Evolutionary conservation across 352 stramenopile species (phyloP).

Genomic region (Phytophthora idaei): DNA sequence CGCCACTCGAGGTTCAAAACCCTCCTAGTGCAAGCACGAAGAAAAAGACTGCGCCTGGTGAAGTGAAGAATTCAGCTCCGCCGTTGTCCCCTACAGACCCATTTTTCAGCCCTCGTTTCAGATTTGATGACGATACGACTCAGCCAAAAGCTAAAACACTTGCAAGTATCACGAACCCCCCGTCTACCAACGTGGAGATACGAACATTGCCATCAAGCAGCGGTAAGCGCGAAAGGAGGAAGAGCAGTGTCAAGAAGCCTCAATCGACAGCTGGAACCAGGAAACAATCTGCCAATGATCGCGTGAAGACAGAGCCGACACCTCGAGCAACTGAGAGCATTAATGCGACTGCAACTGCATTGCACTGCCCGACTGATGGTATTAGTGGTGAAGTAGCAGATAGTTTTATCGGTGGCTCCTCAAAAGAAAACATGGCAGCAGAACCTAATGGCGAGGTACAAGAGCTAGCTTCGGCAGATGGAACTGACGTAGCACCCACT

Average conservation of each 20-base stretch:
- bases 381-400: neutral
- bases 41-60: constrained; percentile 5
- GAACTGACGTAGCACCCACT: neutral
- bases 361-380: neutral
- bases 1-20: constrained; percentile 35
- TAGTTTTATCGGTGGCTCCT: neutral
- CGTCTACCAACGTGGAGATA: constrained; percentile 3
- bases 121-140: constrained; percentile 41
- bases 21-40: constrained; percentile 19
- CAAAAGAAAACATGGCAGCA: neutral
- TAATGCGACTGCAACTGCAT: neutral
- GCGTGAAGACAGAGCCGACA: constrained; percentile 3
- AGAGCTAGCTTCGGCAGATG: neutral
- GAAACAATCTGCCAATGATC: constrained; percentile 4
- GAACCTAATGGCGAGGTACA: neutral
- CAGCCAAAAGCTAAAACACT: constrained; percentile 13
- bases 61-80: constrained; percentile 4
- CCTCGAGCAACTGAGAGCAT: constrained; percentile 3
- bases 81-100: constrained; percentile 53
- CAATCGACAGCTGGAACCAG: neutral
- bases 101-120: constrained; percentile 74
- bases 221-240: constrained; percentile 23
- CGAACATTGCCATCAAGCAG: constrained; percentile 9
- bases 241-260: constrained; percentile 29
- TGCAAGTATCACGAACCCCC: constrained; percentile 5